Evolutionary conservation across 2,329 filamentous ascomycete genomes (phyloP).

Genomic region (Cercospora beticola): DNA sequence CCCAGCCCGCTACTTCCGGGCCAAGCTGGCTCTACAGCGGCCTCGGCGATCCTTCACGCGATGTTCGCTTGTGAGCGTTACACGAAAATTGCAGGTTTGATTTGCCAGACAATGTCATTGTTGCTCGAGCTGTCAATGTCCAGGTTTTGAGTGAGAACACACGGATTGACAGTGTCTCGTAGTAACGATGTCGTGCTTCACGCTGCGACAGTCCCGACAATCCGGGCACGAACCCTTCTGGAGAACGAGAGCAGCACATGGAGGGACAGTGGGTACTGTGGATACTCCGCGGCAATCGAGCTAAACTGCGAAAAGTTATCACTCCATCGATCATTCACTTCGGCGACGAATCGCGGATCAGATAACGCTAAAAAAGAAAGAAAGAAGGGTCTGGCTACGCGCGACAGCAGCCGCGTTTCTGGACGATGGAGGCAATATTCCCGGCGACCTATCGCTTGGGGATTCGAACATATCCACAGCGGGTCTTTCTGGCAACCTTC

Average conservation of each 20-base stretch:
- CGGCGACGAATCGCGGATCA: slow-evolving; percentile 8
- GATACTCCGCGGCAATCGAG: neutral
- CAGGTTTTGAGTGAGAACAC: neutral
- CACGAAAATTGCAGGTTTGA: neutral
- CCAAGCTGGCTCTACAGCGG: neutral
- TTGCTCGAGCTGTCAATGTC: neutral
- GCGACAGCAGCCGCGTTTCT: neutral
- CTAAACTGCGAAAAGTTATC: neutral
- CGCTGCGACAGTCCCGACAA: neutral
- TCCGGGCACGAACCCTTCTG: neutral
- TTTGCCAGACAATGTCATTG: neutral
- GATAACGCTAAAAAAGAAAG: neutral
- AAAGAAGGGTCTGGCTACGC: neutral
- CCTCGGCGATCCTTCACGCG: neutral
- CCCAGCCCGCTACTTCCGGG: slow-evolving; percentile 1
- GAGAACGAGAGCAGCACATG: neutral
- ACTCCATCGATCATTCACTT: slow-evolving; percentile 1
- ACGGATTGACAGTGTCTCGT: neutral
- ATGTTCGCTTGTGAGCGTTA: neutral
- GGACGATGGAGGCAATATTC: neutral
- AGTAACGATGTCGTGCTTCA: neutral
- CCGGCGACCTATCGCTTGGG: neutral
- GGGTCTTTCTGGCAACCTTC: neutral
- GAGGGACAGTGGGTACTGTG: neutral
- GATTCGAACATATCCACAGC: neutral